Base-by-base conservation (phyloP, 371 early-diverging fungal genomes). In the Mucor lusitanicus region DNA sequence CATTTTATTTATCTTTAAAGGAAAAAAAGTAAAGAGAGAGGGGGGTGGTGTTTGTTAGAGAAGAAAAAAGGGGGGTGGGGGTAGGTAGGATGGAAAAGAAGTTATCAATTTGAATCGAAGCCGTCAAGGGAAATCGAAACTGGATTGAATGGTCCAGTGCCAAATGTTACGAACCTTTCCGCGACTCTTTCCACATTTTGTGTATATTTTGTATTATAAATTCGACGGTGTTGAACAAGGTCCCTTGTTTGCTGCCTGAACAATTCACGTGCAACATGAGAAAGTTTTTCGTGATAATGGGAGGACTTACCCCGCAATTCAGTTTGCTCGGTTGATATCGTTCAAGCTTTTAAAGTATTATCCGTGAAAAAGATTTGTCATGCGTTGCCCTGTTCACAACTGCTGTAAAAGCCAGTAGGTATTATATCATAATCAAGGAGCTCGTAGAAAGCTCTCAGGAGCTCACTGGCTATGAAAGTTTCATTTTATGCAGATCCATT, bases 151-250 rank as follows among this genome's bases (percentile, higher is more conserved):
- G 32, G 30, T 8, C 28, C 19, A 33, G 56, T 30, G 23, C 32
- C 23, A 48, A n/a, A 39, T 54, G 21, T 61, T 61, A 61, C 67
- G 61, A 60, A 61, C 56, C 50, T 67, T 67, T 67, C 67, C 67
- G 61, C 15, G 44, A 17, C 21, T 23, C 42, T 44, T 13, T 46
- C 27, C 27, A 33, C 3, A 13, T 17, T 58, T 42, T 60, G n/a
- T 35, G 64, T 70, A 70, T 61, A 69, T 56, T 64, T 70, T 65
- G 70, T 65, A 65, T 65, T 70, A 53, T 70, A 70, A 65, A 65
- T 50, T 23, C n/a, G 25, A 35, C 62, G 23, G 62, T 40, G 54
- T 67, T 62, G 28, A 54, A 56, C 61, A 64, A 56, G 65, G 70
- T 64, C 60, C 61, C 60, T 63, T 68, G 59, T 62, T 53, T 63